These are phyloP conservation scores for Russula sp. DNA, from an alignment of 768 basidiomycete species.

Conservation along the genomic window DNA sequence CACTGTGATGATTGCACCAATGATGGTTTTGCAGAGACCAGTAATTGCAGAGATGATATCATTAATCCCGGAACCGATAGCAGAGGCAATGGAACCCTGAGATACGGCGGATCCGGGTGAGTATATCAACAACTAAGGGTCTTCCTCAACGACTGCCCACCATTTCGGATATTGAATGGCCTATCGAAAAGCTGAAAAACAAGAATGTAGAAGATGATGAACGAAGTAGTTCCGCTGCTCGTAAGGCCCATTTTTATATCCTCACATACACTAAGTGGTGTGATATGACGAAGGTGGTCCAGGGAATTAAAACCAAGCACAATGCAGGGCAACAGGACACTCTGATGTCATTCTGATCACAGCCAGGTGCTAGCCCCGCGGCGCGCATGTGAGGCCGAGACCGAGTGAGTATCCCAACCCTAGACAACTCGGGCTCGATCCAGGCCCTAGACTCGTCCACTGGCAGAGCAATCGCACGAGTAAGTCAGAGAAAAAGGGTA, in stretches of 20 bases:
- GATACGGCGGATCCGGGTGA: neutral
- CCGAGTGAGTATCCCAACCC: no score
- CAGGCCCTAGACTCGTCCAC: no score
- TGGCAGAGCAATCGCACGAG: no score
- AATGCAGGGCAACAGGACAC: no score
- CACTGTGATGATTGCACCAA: conserved; percentile 54
- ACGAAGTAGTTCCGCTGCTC: no score
- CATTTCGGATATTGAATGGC: neutral
- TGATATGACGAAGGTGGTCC: neutral
- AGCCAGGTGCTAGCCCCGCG: neutral
- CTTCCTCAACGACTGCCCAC: neutral
- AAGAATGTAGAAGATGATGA: no score
- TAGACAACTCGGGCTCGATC: no score
- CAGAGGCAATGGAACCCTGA: conserved; percentile 60
- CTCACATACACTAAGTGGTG: neutral
- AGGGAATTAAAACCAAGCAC: neutral
- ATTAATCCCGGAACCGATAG: conserved; percentile 56
- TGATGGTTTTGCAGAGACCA: conserved; percentile 51
- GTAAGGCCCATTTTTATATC: no score
- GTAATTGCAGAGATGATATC: conserved; percentile 58
- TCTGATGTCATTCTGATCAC: neutral
- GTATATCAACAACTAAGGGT: neutral
- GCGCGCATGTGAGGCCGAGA: no score
- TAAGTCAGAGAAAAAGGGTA: no score
- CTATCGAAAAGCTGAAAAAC: neutral